Evolutionary conservation across 306 rosid species (phyloP).

Genomic region (Trichosanthes cucumerina): DNA sequence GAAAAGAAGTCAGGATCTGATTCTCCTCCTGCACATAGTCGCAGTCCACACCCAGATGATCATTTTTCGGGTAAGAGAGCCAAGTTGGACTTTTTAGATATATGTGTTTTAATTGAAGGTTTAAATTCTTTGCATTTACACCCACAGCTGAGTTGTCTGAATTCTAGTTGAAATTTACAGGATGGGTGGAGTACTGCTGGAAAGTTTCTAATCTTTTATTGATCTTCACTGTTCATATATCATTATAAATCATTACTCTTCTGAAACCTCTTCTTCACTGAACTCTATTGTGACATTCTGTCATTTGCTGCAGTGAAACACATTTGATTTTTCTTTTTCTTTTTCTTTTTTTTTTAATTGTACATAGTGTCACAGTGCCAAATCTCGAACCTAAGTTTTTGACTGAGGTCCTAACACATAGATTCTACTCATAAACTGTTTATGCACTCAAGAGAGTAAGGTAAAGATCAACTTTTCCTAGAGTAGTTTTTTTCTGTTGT

Average conservation of each 20-base stretch:
- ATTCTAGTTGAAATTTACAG: background rate
- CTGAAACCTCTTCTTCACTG: background rate
- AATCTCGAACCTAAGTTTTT: too few species aligned
- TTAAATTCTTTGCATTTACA: background rate
- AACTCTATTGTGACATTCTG: background rate
- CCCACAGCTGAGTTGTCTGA: background rate
- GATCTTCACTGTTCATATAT: background rate
- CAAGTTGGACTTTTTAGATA: background rate
- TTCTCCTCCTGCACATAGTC: slow-evolving; percentile 41
- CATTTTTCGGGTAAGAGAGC: slow-evolving; percentile 44
- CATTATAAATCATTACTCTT: background rate
- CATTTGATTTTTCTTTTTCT: background rate
- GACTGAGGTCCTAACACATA: too few species aligned
- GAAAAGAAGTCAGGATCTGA: slow-evolving; percentile 73
- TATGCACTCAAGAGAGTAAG: background rate
- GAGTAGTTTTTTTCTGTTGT: background rate
- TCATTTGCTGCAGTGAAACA: background rate
- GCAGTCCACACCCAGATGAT: slow-evolving; percentile 54
- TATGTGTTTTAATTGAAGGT: background rate
- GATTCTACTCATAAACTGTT: background rate
- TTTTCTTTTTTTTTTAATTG: background rate
- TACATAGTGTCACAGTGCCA: too few species aligned
- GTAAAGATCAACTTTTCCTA: background rate
- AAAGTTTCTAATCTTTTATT: background rate
- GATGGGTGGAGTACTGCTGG: background rate